Conservation (phyloP, 805 yeast species). For the Starmerella tilneyi region DNA sequence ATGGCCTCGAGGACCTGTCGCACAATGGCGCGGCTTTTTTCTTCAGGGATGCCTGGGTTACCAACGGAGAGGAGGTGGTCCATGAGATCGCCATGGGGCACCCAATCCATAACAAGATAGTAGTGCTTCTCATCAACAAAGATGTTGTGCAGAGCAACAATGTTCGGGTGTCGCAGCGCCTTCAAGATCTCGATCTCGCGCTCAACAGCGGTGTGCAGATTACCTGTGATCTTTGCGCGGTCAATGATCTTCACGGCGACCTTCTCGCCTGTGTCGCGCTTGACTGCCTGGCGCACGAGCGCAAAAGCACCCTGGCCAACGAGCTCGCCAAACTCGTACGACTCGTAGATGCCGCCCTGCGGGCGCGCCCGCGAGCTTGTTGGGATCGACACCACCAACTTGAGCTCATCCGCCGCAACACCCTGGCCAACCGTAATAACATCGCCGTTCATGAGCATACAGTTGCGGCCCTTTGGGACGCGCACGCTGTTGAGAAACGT, state of each 20-base stretch:
- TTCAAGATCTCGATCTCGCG: slow-evolving; percentile 55
- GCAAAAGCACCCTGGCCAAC: slow-evolving; percentile 99
- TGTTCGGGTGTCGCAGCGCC: slow-evolving; percentile 70
- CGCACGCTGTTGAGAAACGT: slow-evolving; percentile 71
- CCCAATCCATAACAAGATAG: slow-evolving; percentile 89
- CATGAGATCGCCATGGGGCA: slow-evolving; percentile 95
- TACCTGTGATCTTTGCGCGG: slow-evolving; percentile 62
- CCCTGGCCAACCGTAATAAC: slow-evolving; percentile 87
- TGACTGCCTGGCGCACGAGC: slow-evolving; percentile 82
- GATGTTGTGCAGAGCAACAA: slow-evolving; percentile 71
- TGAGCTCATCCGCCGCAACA: slow-evolving; percentile 53
- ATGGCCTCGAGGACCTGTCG: slow-evolving; percentile 77
- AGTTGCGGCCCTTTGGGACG: slow-evolving; percentile 65
- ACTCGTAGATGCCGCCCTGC: slow-evolving; percentile 46
- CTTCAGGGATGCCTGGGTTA: slow-evolving; percentile 56
- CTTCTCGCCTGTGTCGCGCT: slow-evolving; percentile 71
- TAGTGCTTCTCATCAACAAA: slow-evolving; percentile 74
- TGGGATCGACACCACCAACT: slow-evolving; percentile 36
- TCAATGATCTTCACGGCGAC: slow-evolving; percentile 87
- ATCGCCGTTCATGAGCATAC: slow-evolving; percentile 82
- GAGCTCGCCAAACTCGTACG: slow-evolving; percentile 72
- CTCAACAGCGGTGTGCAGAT: slow-evolving; percentile 78
- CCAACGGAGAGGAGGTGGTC: slow-evolving; percentile 36
- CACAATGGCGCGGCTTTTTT: slow-evolving; percentile 75
- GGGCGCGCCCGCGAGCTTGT: slow-evolving; percentile 30